Evolutionary conservation across 208 protist species (phyloP).

Genomic region (Lotmaria passim): DNA sequence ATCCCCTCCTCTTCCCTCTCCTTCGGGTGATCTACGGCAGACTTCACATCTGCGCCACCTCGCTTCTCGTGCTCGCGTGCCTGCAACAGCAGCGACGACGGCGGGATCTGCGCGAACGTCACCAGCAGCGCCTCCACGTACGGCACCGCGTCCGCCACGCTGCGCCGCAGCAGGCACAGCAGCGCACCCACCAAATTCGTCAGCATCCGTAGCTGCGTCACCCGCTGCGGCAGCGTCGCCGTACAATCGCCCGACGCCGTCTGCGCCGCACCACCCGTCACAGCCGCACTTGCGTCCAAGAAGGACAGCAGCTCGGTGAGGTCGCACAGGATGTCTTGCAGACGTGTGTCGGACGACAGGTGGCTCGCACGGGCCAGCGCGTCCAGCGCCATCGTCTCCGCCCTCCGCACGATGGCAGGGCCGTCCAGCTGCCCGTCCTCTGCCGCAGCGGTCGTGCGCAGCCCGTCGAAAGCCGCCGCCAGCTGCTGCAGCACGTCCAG

Average conservation of each 20-base stretch:
- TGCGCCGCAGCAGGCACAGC: constrained; percentile 39
- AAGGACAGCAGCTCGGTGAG: constrained; percentile 33
- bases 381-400: constrained; percentile 25
- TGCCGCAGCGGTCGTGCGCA: constrained; percentile 5
- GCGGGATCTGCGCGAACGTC: constrained; percentile 37
- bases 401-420: constrained; percentile 8
- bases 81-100: constrained; percentile 21
- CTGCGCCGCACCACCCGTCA: constrained; percentile 33
- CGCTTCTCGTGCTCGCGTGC: background rate
- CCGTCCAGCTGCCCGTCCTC: constrained; percentile 11
- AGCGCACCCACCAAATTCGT: constrained; percentile 39
- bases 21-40: background rate
- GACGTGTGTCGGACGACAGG: constrained; percentile 19
- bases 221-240: constrained; percentile 33
- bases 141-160: constrained; percentile 41
- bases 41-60: background rate
- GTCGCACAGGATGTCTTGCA: constrained; percentile 40
- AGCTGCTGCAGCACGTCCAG: constrained; percentile 31
- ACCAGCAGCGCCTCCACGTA: constrained; percentile 43
- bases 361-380: constrained; percentile 14
- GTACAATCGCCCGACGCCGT: constrained; percentile 28
- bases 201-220: constrained; percentile 50
- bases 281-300: constrained; percentile 27
- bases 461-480: constrained; percentile 20
- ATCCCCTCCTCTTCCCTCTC: too few species aligned